Percentiles rank a stretch among this genome's conserved stretches.
Conservation (phyloP, 495 filamentous ascomycete species). For the Mytilinidion resinicola region DNA sequence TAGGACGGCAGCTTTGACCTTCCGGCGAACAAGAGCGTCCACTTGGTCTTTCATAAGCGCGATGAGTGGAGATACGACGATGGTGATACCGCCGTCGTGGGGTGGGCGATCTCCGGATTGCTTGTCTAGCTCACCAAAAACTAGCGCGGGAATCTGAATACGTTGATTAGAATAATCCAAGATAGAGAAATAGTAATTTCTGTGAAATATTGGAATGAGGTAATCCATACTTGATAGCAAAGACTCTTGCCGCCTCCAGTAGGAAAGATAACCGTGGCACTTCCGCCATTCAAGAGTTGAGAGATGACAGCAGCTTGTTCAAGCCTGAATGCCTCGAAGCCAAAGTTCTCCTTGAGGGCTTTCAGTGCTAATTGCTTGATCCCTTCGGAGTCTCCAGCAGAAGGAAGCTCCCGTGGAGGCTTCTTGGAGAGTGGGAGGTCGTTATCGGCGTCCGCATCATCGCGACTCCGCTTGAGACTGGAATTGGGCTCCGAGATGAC, state of each 20-base stretch:
- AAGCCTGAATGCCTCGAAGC: constrained; percentile 44
- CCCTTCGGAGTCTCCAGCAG: not conserved
- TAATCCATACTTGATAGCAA: constrained; percentile 44
- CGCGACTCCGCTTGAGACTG: not conserved
- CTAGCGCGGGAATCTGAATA: constrained; percentile 40
- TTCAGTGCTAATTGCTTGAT: not conserved
- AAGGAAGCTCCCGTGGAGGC: not conserved
- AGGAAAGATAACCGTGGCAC: constrained; percentile 50
- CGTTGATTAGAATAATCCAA: not conserved
- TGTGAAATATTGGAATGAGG: not conserved
- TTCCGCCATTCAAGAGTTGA: constrained; percentile 44
- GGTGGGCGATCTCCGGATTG: constrained; percentile 16
- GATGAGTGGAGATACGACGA: constrained; percentile 52
- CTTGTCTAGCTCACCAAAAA: constrained; percentile 45
- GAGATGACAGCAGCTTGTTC: constrained; percentile 50
- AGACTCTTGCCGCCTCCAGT: constrained; percentile 56
- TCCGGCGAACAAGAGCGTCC: constrained; percentile 43
- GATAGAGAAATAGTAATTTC: not conserved
- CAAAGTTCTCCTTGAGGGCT: constrained; percentile 42
- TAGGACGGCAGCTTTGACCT: constrained; percentile 46
- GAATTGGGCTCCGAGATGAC: not conserved
- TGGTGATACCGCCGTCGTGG: constrained; percentile 41
- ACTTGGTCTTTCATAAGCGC: constrained; percentile 57
- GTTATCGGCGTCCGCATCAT: not conserved
- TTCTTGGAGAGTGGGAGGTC: not conserved